phyloP scores from a whole-genome alignment of 768 basidiomycete species.

The Filobasidium floriforme region DNA sequence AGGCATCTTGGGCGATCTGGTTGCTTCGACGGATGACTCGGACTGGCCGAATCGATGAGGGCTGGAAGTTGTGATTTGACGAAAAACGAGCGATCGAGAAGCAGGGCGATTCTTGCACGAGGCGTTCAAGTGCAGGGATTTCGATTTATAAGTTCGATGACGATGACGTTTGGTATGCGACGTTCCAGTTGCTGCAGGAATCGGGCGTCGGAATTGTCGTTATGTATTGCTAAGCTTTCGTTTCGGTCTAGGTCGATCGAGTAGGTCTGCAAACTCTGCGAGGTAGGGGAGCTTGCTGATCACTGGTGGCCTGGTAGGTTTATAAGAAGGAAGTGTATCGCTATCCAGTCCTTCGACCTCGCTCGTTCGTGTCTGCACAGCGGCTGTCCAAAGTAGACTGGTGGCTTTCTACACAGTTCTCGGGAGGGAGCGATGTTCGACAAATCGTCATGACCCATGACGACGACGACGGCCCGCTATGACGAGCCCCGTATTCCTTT shows the following conservation, averaged over 20 bases:
- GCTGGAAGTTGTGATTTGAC: not conserved
- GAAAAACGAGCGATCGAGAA: not conserved
- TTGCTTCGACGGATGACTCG: not conserved
- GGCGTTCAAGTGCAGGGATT: not conserved
- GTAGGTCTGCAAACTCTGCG: too few relatives aligned
- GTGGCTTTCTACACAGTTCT: too few relatives aligned
- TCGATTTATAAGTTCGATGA: not conserved
- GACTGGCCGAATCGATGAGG: not conserved
- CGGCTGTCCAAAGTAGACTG: too few relatives aligned
- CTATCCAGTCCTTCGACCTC: too few relatives aligned
- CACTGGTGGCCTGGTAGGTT: too few relatives aligned
- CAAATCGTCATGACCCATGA: not conserved
- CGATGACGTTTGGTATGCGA: not conserved
- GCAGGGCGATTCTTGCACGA: not conserved
- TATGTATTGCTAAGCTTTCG: not conserved
- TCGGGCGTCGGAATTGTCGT: not conserved
- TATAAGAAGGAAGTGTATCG: too few relatives aligned
- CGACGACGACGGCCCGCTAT: not conserved
- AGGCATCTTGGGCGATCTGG: slow-evolving; percentile 6
- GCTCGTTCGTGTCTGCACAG: too few relatives aligned
- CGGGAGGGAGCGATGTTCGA: too few relatives aligned
- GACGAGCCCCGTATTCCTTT: not conserved
- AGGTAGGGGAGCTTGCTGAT: too few relatives aligned
- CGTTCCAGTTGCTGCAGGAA: not conserved
- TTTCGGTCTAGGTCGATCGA: too few relatives aligned